These are phyloP conservation scores for Atractiella rhizophila DNA, from an alignment of 768 basidiomycete genomes.

Conservation along the genomic window DNA sequence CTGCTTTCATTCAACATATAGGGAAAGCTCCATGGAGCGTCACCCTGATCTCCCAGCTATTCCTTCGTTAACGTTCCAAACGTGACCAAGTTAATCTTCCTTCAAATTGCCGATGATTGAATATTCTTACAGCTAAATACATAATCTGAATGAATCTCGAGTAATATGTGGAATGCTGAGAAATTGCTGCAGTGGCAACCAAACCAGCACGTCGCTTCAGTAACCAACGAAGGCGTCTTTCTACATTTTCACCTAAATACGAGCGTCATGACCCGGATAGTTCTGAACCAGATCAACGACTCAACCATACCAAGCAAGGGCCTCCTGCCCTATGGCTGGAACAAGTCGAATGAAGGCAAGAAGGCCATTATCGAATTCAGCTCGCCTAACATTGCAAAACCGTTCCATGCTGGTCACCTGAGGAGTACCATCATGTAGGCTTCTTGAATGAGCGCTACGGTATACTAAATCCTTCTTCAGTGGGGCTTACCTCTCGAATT, in stretches of 20 bases:
- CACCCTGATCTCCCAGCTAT: too few relatives aligned
- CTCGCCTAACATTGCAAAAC: constrained; percentile 90
- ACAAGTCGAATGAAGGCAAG: constrained; percentile 50
- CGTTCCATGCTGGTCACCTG: constrained; percentile 90
- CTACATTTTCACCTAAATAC: constrained; percentile 54
- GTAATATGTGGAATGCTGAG: background rate
- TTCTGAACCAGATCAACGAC: constrained; percentile 46
- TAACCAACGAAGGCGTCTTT: constrained; percentile 36
- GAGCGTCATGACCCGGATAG: constrained; percentile 34
- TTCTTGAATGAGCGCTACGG: too few relatives aligned
- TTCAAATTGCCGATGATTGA: background rate
- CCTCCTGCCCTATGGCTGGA: constrained; percentile 47
- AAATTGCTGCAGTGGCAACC: constrained; percentile 41
- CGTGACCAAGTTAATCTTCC: background rate
- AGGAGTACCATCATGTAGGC: constrained; percentile 98
- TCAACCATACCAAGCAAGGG: constrained; percentile 5
- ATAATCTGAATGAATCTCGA: background rate
- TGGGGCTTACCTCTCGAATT: constrained; percentile 71
- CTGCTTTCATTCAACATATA: too few relatives aligned
- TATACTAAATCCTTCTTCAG: too few relatives aligned
- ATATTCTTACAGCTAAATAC: background rate
- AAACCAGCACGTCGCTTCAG: constrained; percentile 48
- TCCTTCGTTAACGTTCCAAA: too few relatives aligned
- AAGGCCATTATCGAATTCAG: constrained; percentile 74
- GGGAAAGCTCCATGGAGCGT: too few relatives aligned